phyloP scores from a whole-genome alignment of 257 asterid genomes.

The Osmanthus fragrans region DNA sequence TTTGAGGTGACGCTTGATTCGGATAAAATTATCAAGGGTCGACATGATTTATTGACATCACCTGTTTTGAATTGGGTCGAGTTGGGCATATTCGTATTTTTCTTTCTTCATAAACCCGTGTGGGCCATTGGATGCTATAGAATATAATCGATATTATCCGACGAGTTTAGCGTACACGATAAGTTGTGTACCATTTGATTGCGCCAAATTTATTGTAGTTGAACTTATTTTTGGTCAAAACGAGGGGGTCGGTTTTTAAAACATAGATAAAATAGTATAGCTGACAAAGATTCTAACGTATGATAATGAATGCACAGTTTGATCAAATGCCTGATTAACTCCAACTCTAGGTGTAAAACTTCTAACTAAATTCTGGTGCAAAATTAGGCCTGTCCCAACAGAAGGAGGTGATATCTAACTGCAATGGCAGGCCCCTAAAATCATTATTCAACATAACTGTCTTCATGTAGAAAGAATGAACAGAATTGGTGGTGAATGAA shows the following conservation, averaged over 20 bases:
- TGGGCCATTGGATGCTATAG: no score
- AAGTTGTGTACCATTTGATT: background rate
- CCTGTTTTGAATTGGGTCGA: no score
- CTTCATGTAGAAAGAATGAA: background rate
- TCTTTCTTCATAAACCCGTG: no score
- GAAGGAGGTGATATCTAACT: background rate
- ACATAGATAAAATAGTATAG: background rate
- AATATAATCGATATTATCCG: no score
- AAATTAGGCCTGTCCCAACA: background rate
- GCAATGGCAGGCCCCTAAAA: background rate
- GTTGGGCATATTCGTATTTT: background rate
- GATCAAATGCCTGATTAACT: background rate
- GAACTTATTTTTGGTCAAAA: background rate
- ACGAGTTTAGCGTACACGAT: no score
- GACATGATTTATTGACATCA: no score
- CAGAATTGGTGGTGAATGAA: background rate
- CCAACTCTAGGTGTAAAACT: background rate
- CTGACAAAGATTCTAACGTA: background rate
- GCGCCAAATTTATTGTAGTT: no score
- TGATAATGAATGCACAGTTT: background rate
- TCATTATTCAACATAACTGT: background rate
- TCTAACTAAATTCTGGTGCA: background rate
- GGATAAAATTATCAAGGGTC: no score
- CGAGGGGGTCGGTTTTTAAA: no score
- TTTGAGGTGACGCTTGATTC: no score